Evolutionary conservation across 495 filamentous ascomycete genomes (phyloP).

Genomic region (Viridothelium virens): DNA sequence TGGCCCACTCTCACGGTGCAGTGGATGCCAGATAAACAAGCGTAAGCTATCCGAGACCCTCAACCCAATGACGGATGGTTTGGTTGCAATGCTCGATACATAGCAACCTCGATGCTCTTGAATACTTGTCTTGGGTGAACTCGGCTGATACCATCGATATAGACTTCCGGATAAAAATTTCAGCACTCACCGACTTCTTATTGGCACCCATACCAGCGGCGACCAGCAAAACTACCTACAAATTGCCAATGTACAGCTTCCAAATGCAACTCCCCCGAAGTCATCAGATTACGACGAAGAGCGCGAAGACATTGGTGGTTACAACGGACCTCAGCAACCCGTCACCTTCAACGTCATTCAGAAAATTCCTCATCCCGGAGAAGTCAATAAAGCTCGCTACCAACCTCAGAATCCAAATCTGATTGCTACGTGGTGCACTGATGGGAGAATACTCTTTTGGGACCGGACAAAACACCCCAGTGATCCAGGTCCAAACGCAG

Average conservation of each 20-base stretch:
- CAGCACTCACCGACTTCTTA: constrained; percentile 79
- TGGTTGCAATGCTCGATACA: not conserved
- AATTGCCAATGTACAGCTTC: constrained; percentile 85
- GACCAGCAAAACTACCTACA: constrained; percentile 87
- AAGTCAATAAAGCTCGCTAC: constrained; percentile 98
- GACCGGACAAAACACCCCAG: constrained; percentile 90
- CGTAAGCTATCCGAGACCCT: constrained; percentile 41
- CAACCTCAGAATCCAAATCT: constrained; percentile 96
- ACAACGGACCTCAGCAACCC: constrained; percentile 61
- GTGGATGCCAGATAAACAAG: constrained; percentile 95
- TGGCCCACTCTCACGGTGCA: constrained; percentile 97
- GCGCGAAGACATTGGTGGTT: constrained; percentile 85
- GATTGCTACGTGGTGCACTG: constrained; percentile 86
- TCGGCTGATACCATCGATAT: not conserved
- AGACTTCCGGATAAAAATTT: constrained; percentile 67
- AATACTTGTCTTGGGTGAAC: not conserved
- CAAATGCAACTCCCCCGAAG: constrained; percentile 65
- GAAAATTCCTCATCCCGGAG: constrained; percentile 90
- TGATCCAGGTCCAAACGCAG: constrained; percentile 50
- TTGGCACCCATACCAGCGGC: constrained; percentile 90
- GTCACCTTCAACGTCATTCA: constrained; percentile 84
- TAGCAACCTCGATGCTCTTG: not conserved
- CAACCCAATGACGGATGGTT: not conserved
- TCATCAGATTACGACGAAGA: constrained; percentile 83
- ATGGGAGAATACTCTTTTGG: constrained; percentile 83